Evolutionary conservation across 2,329 filamentous ascomycete genomes (phyloP).

Genomic region (Coniochaeta pulveracea): DNA sequence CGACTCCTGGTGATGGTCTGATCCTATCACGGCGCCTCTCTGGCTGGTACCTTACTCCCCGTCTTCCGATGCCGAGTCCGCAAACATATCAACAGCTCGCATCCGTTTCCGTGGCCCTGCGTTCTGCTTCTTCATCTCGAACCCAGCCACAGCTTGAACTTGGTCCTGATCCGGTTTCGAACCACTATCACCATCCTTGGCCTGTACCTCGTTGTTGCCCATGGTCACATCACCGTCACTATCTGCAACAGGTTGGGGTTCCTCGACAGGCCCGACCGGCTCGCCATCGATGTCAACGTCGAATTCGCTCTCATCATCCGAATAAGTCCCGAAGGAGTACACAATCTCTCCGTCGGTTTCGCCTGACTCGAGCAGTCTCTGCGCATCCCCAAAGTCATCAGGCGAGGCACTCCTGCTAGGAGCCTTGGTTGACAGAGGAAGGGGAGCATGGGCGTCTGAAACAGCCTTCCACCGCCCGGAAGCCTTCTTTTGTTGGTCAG

Average conservation of each 20-base stretch:
- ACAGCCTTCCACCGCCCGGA: constrained; percentile 37
- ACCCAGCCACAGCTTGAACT: constrained; percentile 13
- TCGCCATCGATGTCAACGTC: constrained; percentile 30
- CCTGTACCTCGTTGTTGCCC: constrained; percentile 20
- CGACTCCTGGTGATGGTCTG: constrained; percentile 10
- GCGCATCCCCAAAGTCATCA: constrained; percentile 6
- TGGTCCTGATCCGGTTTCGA: constrained; percentile 7
- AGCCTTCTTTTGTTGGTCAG: background rate
- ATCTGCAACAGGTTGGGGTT: constrained; percentile 13
- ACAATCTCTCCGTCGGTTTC: constrained; percentile 11
- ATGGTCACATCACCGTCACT: constrained; percentile 22
- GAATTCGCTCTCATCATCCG: constrained; percentile 37
- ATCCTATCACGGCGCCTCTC: constrained; percentile 5
- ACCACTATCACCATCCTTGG: constrained; percentile 6
- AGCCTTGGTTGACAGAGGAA: constrained; percentile 12
- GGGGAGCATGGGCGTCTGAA: constrained; percentile 20
- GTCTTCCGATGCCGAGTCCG: constrained; percentile 49
- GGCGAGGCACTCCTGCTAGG: background rate
- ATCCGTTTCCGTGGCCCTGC: constrained; percentile 44
- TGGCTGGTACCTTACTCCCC: constrained; percentile 11
- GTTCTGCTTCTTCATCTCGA: constrained; percentile 14
- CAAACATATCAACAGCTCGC: constrained; percentile 80
- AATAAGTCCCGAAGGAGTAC: constrained; percentile 20
- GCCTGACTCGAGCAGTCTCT: constrained; percentile 9
- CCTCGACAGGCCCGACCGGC: constrained; percentile 31